phyloP scores from a whole-genome alignment of 768 basidiomycete species.

The Clitopilus hobsonii region DNA sequence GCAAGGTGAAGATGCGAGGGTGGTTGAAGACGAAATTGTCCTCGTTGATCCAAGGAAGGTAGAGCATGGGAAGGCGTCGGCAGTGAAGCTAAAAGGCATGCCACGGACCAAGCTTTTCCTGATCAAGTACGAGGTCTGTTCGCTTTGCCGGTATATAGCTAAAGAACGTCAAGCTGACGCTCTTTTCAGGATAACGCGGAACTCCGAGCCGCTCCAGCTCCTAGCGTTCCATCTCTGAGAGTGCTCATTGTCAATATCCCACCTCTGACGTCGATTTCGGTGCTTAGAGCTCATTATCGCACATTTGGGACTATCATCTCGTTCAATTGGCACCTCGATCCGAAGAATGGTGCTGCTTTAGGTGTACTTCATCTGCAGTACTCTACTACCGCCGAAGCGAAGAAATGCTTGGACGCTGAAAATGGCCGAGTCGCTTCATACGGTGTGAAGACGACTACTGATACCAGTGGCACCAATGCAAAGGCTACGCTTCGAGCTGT shows the following conservation, averaged over 20 bases:
- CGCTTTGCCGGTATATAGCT: constrained; percentile 3
- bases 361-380: constrained; percentile 80
- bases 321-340: constrained; percentile 77
- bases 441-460: too few species aligned
- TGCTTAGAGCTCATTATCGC: constrained; percentile 63
- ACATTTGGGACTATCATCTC: constrained; percentile 56
- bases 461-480: too few species aligned
- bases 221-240: constrained; percentile 69
- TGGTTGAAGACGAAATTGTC: constrained; percentile 30
- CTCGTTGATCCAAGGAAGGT: constrained; percentile 54
- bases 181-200: constrained; percentile 68
- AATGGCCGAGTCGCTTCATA: constrained; percentile 57
- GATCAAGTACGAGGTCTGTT: constrained; percentile 50
- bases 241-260: constrained; percentile 73
- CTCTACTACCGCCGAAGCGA: constrained; percentile 61
- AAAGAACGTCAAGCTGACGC: constrained; percentile 2
- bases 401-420: constrained; percentile 57
- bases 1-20: constrained; percentile 16
- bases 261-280: constrained; percentile 60
- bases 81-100: not conserved
- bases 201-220: constrained; percentile 64
- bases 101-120: constrained; percentile 32
- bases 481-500: too few species aligned
- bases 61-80: constrained; percentile 9
- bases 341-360: constrained; percentile 72